Conservation (phyloP, 139 green algal species). For the Auxenochlorella pyrenoidosa region DNA sequence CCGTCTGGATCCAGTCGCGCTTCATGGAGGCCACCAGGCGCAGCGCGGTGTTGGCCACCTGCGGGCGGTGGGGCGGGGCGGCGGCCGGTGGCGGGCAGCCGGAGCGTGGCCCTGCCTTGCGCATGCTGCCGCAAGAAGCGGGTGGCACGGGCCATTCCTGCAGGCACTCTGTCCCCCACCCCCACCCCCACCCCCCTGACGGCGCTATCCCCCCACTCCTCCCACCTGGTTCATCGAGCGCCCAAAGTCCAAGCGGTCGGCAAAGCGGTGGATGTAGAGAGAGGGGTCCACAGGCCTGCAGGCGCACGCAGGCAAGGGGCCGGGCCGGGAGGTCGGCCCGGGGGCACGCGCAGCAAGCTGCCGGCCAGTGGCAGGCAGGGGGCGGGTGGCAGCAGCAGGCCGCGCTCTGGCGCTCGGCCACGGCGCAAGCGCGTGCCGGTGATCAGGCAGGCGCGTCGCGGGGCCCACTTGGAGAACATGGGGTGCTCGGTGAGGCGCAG, state of each 20-base stretch:
- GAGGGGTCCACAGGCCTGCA: slow-evolving; percentile 91
- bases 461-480: slow-evolving; percentile 63
- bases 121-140: too few relatives aligned
- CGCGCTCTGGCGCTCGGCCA: too few relatives aligned
- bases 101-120: too few relatives aligned
- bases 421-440: too few relatives aligned
- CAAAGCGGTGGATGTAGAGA: slow-evolving; percentile 97
- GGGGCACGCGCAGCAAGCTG: not conserved
- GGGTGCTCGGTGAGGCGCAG: slow-evolving; percentile 91
- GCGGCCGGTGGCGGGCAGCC: too few relatives aligned
- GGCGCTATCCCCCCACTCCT: too few relatives aligned
- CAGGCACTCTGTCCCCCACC: too few relatives aligned
- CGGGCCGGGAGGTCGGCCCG: not conserved
- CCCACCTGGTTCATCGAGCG: slow-evolving; percentile 14
- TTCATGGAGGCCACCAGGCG: slow-evolving; percentile 97
- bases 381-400: too few relatives aligned
- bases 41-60: slow-evolving; percentile 86
- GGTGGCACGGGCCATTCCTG: too few relatives aligned
- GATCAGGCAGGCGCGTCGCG: too few relatives aligned
- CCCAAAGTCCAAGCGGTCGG: slow-evolving; percentile 67
- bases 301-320: not conserved
- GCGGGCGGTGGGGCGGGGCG: not conserved
- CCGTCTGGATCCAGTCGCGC: slow-evolving; percentile 99
- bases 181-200: too few relatives aligned
- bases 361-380: not conserved